These are phyloP conservation scores for Juncus effusus DNA, from an alignment of 176 grass and related monocot genomes.

Conservation along the genomic window DNA sequence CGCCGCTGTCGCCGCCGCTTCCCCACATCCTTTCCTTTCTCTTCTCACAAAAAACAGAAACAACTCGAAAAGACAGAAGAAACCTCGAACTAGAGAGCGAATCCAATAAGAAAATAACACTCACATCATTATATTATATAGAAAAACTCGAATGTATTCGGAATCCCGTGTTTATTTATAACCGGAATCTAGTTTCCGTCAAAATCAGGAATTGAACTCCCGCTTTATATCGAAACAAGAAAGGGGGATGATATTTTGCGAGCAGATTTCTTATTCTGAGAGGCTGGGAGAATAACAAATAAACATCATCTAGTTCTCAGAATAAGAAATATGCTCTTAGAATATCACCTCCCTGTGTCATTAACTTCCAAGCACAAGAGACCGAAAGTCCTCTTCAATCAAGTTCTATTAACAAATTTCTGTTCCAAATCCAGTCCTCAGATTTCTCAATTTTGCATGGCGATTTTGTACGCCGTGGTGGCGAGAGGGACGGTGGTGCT, in stretches of 20 bases:
- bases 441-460: constrained; percentile 38
- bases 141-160: too few species aligned
- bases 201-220: too few species aligned
- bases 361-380: constrained; percentile 18
- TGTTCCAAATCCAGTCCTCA: background rate
- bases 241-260: too few species aligned
- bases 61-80: background rate
- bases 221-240: too few species aligned
- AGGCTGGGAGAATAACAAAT: too few species aligned
- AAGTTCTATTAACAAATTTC: background rate
- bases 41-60: background rate
- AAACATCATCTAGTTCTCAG: too few species aligned
- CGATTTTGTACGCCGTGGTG: constrained; percentile 82
- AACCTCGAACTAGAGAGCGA: background rate
- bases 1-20: constrained; percentile 35
- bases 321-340: too few species aligned
- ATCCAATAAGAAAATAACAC: background rate
- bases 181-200: too few species aligned
- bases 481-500: constrained; percentile 82
- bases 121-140: too few species aligned
- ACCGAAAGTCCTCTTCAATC: background rate
- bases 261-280: too few species aligned
- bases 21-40: constrained; percentile 43
- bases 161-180: too few species aligned
- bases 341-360: background rate